Conservation (phyloP, 2,329 filamentous ascomycete genomes). For the Claviceps cyperi region DNA sequence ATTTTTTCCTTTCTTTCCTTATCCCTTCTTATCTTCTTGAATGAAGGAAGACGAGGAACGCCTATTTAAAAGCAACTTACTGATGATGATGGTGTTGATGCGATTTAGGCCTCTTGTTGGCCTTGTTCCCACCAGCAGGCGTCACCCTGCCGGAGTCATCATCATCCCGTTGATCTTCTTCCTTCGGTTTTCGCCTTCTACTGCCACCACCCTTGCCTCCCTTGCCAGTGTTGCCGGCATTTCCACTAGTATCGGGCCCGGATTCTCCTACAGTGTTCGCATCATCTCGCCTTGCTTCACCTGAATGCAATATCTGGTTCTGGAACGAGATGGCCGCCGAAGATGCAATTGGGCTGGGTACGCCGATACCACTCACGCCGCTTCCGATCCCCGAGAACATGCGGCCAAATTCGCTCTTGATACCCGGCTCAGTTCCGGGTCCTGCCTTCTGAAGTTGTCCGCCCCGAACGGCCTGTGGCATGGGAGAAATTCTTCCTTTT, state of each 20-base stretch:
- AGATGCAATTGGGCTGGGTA: conserved; percentile 35
- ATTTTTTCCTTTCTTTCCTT: not conserved
- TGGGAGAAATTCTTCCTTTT: conserved; percentile 69
- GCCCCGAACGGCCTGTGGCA: conserved; percentile 88
- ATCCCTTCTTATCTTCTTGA: not conserved
- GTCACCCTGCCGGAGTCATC: conserved; percentile 48
- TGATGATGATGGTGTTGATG: conserved; percentile 52
- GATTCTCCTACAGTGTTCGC: conserved; percentile 29
- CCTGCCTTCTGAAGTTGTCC: conserved; percentile 70
- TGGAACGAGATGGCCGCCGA: conserved; percentile 28
- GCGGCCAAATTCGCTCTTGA: conserved; percentile 87
- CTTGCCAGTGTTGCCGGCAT: conserved; percentile 21
- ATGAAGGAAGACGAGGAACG: not conserved
- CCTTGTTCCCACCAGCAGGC: conserved; percentile 34
- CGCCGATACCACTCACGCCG: conserved; percentile 35
- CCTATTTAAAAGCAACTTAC: conserved; percentile 27
- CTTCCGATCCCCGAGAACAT: conserved; percentile 87
- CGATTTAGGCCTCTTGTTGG: conserved; percentile 57
- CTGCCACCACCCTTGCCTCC: conserved; percentile 32
- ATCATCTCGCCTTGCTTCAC: conserved; percentile 38
- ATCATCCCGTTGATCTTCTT: conserved; percentile 60
- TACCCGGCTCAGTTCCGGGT: conserved; percentile 69
- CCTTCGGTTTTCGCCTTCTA: conserved; percentile 58
- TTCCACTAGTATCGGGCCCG: conserved; percentile 24
- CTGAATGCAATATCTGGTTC: conserved; percentile 4